phyloP scores from a whole-genome alignment of 2,329 filamentous ascomycete genomes.

The Colletotrichum simmondsii region DNA sequence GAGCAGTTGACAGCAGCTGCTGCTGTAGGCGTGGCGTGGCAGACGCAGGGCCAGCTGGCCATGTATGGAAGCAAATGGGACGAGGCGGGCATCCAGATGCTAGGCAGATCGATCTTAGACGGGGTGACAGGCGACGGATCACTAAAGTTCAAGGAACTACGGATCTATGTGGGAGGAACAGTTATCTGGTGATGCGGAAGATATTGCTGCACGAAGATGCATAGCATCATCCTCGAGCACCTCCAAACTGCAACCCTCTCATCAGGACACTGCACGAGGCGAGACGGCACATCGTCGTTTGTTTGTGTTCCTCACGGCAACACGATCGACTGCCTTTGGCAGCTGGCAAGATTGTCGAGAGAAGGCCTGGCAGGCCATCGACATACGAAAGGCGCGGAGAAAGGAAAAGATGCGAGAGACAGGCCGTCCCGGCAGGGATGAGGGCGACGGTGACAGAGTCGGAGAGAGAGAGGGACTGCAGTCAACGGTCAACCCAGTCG shows the following conservation, averaged over 20 bases:
- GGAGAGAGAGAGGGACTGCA: neutral
- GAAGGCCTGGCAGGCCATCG: neutral
- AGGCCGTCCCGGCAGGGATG: neutral
- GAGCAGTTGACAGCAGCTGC: neutral
- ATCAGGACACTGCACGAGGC: neutral
- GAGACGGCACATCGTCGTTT: neutral
- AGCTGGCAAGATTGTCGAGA: neutral
- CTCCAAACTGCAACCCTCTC: neutral
- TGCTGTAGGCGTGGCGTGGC: neutral
- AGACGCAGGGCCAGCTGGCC: neutral
- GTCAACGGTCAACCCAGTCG: slow-evolving; percentile 31
- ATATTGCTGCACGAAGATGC: neutral
- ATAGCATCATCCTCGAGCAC: neutral
- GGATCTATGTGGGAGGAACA: neutral
- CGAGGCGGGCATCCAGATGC: neutral
- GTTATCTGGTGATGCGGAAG: neutral
- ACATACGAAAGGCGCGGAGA: neutral
- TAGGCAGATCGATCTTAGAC: neutral
- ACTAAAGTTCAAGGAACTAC: neutral
- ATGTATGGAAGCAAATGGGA: neutral
- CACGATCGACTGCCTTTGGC: neutral
- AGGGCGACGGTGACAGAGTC: neutral
- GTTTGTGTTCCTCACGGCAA: neutral
- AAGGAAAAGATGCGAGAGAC: neutral
- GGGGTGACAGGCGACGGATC: neutral